Evolutionary conservation across 129 eudicot genomes (phyloP), one percentile per base, ranked within the genome.

Genomic region (Artemisia tridentata): DNA sequence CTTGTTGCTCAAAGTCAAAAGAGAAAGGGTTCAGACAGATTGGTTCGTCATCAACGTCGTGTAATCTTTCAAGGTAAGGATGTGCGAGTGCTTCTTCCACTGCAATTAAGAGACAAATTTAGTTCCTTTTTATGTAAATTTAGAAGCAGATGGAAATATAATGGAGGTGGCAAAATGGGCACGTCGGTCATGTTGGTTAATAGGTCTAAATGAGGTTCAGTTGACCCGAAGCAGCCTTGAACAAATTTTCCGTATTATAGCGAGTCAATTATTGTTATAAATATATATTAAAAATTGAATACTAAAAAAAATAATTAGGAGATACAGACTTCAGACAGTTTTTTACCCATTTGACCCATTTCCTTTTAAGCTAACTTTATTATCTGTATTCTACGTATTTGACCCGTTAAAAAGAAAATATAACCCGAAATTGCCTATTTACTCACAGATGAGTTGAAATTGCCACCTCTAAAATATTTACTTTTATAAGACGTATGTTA

Each of bases 31-130:
- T 63, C 12, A 80, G 17, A 75, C 98, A 92, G 7, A 88, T 73
- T 38, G 98, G 98, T 58, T 92, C 98, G 63, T 92, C 98, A 11
- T 95, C 91, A 46, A 72, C 27, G 74, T 92, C 98, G 43, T 92
- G 98, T 67, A 92, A 64, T 73, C 82, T 83, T 63, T 83, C 96
- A 17, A 92, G 87, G 72, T 86, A 92, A 2, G 98, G 96, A 73
- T 92, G 98, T 18, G 77, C 91, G 47, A 92, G 76, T 54, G 98
- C 98, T 82, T 81, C 85, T 61, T 84, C 96, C 18, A 92, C 98
- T 92, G 86, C 81, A 80, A 34, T n/a, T 23, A 75, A n/a, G 17
- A 66, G 12, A 66, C 18, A 59, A 66, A 27, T 11, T 72, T 62
- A 53, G 51, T 48, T 55, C 17, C 53, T 16, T 19, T 48, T 57